Conservation (phyloP, 1,284 basidiomycete genomes). For the Fomitopsis betulina region DNA sequence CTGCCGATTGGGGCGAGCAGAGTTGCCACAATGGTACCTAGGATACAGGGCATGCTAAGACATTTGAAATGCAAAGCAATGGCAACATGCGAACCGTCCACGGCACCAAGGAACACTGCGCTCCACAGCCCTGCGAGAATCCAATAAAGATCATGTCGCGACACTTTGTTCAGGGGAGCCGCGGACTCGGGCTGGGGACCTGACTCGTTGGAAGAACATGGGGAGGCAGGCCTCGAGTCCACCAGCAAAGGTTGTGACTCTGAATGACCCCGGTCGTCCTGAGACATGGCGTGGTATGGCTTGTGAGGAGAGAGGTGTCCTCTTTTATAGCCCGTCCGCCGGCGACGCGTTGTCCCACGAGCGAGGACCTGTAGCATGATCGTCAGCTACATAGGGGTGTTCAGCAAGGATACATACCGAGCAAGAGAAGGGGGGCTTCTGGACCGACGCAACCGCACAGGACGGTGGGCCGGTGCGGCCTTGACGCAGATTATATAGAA, state of each 20-base stretch:
- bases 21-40: slow-evolving; percentile 77
- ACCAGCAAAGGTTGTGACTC: slow-evolving; percentile 24
- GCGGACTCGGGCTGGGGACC: slow-evolving; percentile 11
- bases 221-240: slow-evolving; percentile 10
- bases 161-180: slow-evolving; percentile 37
- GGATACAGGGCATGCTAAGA: slow-evolving; percentile 16
- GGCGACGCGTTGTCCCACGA: slow-evolving; percentile 6
- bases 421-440: neutral
- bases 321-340: slow-evolving; percentile 5
- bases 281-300: slow-evolving; percentile 10
- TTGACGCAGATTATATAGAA: slow-evolving; percentile 4
- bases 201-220: slow-evolving; percentile 7
- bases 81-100: slow-evolving; percentile 56
- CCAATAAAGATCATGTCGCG: slow-evolving; percentile 54
- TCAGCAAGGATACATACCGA: neutral
- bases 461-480: neutral
- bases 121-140: slow-evolving; percentile 74
- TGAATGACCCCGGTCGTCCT: slow-evolving; percentile 10
- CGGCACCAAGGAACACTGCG: slow-evolving; percentile 74
- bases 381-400: neutral
- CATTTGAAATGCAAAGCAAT: slow-evolving; percentile 8
- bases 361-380: neutral
- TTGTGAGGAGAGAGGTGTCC: neutral
- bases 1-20: slow-evolving; percentile 76
- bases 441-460: neutral